Base-by-base conservation (phyloP, 1,284 basidiomycete genomes). In the Naganishia albida region DNA sequence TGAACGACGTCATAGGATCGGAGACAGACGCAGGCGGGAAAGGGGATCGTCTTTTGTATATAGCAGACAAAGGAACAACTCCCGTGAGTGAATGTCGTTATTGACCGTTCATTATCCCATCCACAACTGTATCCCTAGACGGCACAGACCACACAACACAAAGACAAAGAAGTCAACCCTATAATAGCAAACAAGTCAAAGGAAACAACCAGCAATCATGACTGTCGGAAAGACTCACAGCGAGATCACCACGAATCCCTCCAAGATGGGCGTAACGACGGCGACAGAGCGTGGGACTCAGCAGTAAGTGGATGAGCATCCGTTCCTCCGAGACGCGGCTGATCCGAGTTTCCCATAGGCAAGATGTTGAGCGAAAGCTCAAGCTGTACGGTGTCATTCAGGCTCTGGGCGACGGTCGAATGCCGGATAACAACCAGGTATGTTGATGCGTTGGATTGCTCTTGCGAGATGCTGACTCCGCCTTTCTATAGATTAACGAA, bases 371-470 rank as follows among this genome's bases (percentile, higher is more conserved):
- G 65, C 70, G 80, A 63, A 81, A 81, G 72, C 70, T 81, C 69
- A 78, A 79, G 71, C 71, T 93, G 62, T 93, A 87, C 73, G 89
- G 88, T 71, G 85, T 89, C 65, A 83, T 94, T 68, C 81, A 88
- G 71, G 91, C 91, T 0, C 86, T 93, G 73, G 84, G 88, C 56
- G 82, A 86, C 65, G 90, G 89, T 26, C 86, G 87, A 70, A 82
- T 91, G 73, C 92, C 92, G 2, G 83, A 87, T 69, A 94, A 93
- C 79, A 72, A 77, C 28, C 67, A 68, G 64, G 64, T 65, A 30
- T 25, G 64, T 40, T n/a, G 16, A 18, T 15, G 30, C 6, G 13
- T 25, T 18, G 34, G 16, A 6, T 34, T 34, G 6, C 34, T 34
- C 25, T 40, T 52, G 34, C 15, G n/a, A 34, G 34, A 13, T 26